Evolutionary conservation across 805 yeast species (phyloP).

Genomic region (Cyberlindnera petersonii): DNA sequence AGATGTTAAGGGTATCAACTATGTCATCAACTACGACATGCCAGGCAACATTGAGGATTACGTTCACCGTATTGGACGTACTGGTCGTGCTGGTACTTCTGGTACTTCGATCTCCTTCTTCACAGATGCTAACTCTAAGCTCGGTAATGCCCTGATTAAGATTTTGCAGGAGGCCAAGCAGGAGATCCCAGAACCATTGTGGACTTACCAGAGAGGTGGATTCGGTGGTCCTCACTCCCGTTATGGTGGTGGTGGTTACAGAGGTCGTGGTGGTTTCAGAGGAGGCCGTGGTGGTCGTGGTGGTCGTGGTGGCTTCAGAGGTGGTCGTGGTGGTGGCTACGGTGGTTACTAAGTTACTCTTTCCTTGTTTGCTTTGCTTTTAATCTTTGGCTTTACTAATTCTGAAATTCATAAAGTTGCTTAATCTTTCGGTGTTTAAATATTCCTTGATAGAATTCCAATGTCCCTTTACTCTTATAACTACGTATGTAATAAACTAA

Average conservation of each 20-base stretch:
- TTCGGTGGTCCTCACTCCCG: conserved; percentile 58
- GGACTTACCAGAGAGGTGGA: conserved; percentile 70
- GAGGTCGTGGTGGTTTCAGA: conserved; percentile 36
- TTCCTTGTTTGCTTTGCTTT: background rate
- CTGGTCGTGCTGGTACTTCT: conserved; percentile 96
- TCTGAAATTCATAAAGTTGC: too few relatives aligned
- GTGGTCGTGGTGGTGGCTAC: conserved; percentile 11
- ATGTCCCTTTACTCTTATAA: too few relatives aligned
- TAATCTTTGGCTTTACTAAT: background rate
- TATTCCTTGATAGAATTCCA: too few relatives aligned
- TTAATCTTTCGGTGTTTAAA: too few relatives aligned
- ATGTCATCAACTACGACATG: conserved; percentile 93
- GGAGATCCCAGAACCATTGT: conserved; percentile 74
- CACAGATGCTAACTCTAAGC: conserved; percentile 79
- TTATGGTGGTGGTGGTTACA: conserved; percentile 37
- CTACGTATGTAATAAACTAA: too few relatives aligned
- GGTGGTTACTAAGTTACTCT: conserved; percentile 2
- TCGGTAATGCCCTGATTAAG: conserved; percentile 86
- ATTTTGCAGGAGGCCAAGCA: conserved; percentile 96
- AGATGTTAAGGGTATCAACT: conserved; percentile 97
- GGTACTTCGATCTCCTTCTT: conserved; percentile 96
- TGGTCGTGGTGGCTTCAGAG: conserved; percentile 19
- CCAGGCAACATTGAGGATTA: conserved; percentile 98
- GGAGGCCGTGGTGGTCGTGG: conserved; percentile 30
- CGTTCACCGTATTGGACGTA: conserved; percentile 93